A percentile compares a stretch with the other conserved stretches of the same genome.
Conservation (phyloP, 169 alveolate species). For the Cryptosporidium ryanae region DNA sequence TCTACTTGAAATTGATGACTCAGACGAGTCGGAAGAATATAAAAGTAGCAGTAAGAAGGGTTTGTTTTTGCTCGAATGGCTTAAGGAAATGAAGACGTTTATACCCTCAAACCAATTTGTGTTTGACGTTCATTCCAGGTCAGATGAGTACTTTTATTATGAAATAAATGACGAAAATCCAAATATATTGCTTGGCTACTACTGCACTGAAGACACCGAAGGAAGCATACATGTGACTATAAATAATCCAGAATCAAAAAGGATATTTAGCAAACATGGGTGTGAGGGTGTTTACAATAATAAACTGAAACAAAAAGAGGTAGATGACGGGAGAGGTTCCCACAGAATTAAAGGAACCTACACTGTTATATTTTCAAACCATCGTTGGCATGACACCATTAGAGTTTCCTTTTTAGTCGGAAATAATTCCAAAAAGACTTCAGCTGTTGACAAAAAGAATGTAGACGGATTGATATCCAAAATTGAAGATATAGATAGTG, state of each 20-base stretch:
- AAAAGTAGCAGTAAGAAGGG: not conserved
- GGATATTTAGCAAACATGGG: slow-evolving; percentile 52
- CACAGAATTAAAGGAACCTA: slow-evolving; percentile 73
- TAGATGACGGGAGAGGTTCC: slow-evolving; percentile 1
- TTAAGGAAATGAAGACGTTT: slow-evolving; percentile 39
- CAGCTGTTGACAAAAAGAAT: slow-evolving; percentile 57
- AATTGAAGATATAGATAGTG: slow-evolving; percentile 27
- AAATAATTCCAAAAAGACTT: slow-evolving; percentile 27
- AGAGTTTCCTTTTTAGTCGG: slow-evolving; percentile 48
- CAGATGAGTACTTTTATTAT: slow-evolving; percentile 68
- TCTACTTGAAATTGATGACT: not conserved
- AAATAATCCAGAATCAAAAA: slow-evolving; percentile 70
- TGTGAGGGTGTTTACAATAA: slow-evolving; percentile 72
- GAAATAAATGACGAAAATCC: slow-evolving; percentile 36
- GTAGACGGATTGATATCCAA: slow-evolving; percentile 34
- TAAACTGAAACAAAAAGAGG: not conserved
- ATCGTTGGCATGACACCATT: slow-evolving; percentile 65
- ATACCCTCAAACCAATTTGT: slow-evolving; percentile 44
- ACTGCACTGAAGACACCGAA: slow-evolving; percentile 50
- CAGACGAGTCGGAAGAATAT: not conserved
- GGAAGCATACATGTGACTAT: slow-evolving; percentile 54
- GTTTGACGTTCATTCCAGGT: slow-evolving; percentile 54
- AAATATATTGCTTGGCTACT: slow-evolving; percentile 48
- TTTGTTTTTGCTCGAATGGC: slow-evolving; percentile 59
- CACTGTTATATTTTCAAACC: slow-evolving; percentile 53